phyloP scores from a whole-genome alignment of 2,329 filamentous ascomycete species.

The Pseudogymnoascus sp. region DNA sequence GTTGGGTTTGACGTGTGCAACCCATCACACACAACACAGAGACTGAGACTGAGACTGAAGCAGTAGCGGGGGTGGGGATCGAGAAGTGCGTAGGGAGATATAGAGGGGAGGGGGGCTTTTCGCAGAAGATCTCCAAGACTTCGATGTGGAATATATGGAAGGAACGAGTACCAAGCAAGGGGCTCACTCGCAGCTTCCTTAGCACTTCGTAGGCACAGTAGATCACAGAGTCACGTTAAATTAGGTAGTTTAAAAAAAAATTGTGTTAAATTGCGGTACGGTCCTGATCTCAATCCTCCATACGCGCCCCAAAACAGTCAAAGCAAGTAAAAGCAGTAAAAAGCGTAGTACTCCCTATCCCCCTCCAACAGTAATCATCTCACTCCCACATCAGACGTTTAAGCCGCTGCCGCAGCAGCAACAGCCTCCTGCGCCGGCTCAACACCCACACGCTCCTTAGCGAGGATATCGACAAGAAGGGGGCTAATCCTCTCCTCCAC shows the following conservation, averaged over 20 bases:
- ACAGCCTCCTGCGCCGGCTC: conserved; percentile 24
- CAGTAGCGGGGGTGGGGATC: not conserved
- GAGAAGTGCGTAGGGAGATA: too few species aligned
- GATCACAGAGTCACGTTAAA: not conserved
- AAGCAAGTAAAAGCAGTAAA: not conserved
- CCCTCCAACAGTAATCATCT: not conserved
- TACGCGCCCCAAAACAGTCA: not conserved
- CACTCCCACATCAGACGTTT: too few species aligned
- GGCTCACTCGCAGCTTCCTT: too few species aligned
- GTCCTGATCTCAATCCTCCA: not conserved
- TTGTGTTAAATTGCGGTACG: conserved; percentile 2
- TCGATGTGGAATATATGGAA: too few species aligned
- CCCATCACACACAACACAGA: not conserved
- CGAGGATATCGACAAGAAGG: conserved; percentile 80
- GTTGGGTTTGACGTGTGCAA: not conserved
- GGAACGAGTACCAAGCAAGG: too few species aligned
- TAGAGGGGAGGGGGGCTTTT: too few species aligned
- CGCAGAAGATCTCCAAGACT: too few species aligned
- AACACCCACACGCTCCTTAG: conserved; percentile 92
- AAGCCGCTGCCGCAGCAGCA: conserved; percentile 17
- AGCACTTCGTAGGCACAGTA: not conserved
- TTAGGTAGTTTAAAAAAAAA: not conserved
- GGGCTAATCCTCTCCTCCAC: conserved; percentile 84
- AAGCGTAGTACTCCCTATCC: not conserved
- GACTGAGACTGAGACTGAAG: too few species aligned